phyloP scores from a whole-genome alignment of 306 rosid genomes.

The Spatholobus suberectus region DNA sequence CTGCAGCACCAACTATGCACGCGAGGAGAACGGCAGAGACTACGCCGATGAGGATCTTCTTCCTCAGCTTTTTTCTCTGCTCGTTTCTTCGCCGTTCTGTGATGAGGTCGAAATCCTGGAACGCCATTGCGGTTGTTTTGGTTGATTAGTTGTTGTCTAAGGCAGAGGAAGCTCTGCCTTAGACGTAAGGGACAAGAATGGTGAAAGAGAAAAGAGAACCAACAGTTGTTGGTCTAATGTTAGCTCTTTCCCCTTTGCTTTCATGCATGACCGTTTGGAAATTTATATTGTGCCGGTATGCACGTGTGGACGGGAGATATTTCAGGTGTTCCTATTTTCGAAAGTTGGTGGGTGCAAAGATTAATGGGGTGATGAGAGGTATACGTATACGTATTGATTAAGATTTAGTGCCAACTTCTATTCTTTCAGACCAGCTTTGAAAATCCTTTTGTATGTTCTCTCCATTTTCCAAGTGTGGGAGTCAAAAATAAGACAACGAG shows the following conservation, averaged over 20 bases:
- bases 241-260: background rate
- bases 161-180: constrained; percentile 87
- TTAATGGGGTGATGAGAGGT: background rate
- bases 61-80: constrained; percentile 35
- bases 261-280: background rate
- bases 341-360: constrained; percentile 31
- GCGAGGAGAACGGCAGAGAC: constrained; percentile 44
- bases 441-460: background rate
- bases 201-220: background rate
- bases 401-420: background rate
- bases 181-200: constrained; percentile 25
- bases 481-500: background rate
- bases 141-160: constrained; percentile 34
- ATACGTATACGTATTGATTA: background rate
- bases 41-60: constrained; percentile 45
- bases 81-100: constrained; percentile 58
- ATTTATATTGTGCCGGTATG: background rate
- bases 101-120: constrained; percentile 80
- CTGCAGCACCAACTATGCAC: constrained; percentile 45
- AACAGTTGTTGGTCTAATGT: background rate
- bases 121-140: constrained; percentile 50
- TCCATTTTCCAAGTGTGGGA: background rate
- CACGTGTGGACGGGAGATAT: constrained; percentile 60
- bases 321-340: constrained; percentile 54
- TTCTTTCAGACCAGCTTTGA: background rate